Percentiles rank a stretch among this genome's conserved stretches.
Conservation (phyloP, 768 basidiomycete genomes). For the Lanmaoa rubissima region DNA sequence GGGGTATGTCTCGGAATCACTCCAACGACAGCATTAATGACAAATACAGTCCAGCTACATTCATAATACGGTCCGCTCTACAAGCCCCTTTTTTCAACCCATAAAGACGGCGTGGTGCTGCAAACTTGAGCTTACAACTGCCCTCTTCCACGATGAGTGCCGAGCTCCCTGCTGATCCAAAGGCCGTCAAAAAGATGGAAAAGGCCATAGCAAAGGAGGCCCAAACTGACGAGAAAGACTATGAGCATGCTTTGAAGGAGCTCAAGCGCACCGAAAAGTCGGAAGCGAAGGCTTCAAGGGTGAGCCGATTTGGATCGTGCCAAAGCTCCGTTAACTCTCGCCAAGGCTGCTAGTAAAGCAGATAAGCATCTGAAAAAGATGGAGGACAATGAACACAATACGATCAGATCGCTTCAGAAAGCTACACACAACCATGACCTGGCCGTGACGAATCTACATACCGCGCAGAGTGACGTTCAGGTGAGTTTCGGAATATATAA, state of each 20-base stretch:
- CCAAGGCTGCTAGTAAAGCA: slow-evolving; percentile 46
- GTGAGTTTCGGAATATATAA: slow-evolving; percentile 25
- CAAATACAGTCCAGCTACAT: slow-evolving; percentile 3
- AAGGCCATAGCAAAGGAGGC: slow-evolving; percentile 48
- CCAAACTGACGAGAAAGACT: slow-evolving; percentile 46
- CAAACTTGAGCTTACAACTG: neutral
- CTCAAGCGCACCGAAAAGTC: slow-evolving; percentile 52
- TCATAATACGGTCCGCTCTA: neutral
- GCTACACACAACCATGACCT: slow-evolving; percentile 53
- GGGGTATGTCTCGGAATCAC: neutral
- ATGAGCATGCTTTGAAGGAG: slow-evolving; percentile 56
- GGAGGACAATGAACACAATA: slow-evolving; percentile 49
- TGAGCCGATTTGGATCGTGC: slow-evolving; percentile 15
- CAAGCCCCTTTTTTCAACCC: slow-evolving; percentile 7
- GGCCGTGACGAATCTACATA: slow-evolving; percentile 41
- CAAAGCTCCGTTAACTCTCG: neutral
- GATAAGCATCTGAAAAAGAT: slow-evolving; percentile 47
- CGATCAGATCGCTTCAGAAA: slow-evolving; percentile 49
- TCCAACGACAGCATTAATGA: neutral
- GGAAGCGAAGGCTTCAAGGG: slow-evolving; percentile 52
- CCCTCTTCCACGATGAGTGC: slow-evolving; percentile 21
- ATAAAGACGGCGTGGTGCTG: neutral
- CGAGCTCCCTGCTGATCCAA: slow-evolving; percentile 19
- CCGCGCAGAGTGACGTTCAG: slow-evolving; percentile 44
- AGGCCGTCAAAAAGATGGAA: slow-evolving; percentile 41